These are phyloP conservation scores for Przewalskia tangutica DNA, from an alignment of 257 asterid genomes.

Conservation along the genomic window DNA sequence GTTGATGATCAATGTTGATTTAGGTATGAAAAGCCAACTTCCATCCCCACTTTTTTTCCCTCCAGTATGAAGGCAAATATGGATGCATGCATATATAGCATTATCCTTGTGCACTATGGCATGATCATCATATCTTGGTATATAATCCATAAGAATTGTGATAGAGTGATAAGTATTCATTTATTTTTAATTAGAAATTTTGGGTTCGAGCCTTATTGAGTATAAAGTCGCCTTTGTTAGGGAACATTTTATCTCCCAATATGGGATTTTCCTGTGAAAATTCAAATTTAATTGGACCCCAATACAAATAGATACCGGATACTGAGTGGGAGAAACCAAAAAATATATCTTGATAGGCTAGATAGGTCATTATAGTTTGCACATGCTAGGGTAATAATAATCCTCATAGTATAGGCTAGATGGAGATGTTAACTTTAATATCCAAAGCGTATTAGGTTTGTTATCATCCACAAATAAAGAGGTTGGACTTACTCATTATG, in stretches of 20 bases:
- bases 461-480: no score
- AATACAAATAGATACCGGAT: no score
- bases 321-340: no score
- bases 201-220: no score
- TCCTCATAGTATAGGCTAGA: conserved; percentile 11
- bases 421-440: not conserved
- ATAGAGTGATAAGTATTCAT: no score
- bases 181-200: no score
- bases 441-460: not conserved
- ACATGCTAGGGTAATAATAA: not conserved
- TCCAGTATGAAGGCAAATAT: not conserved
- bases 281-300: no score
- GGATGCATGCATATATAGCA: conserved; percentile 7
- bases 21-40: conserved; percentile 21
- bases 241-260: no score
- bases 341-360: not conserved
- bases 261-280: no score
- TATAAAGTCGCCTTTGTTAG: no score
- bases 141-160: no score
- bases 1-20: conserved; percentile 33
- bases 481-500: not conserved
- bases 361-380: not conserved
- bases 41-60: no score
- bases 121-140: not conserved
- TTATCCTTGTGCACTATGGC: conserved; percentile 7